These are phyloP conservation scores for Fusarium sp. DNA, from an alignment of 2,329 filamentous ascomycete genomes.

Conservation along the genomic window DNA sequence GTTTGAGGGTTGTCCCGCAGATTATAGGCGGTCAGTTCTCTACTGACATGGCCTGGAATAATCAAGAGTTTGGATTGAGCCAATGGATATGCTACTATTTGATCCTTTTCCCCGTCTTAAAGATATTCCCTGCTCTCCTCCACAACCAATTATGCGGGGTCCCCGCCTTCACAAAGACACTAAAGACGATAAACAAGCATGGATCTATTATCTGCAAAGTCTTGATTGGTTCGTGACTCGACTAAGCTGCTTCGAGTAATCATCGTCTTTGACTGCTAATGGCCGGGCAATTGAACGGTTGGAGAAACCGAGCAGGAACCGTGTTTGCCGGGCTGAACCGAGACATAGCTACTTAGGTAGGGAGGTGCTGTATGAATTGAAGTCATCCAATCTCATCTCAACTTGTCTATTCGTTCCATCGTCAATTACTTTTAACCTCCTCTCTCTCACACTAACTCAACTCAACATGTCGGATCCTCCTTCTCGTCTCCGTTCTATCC, in stretches of 20 bases:
- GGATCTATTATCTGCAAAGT: constrained; percentile 9
- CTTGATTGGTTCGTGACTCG: constrained; percentile 30
- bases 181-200: constrained; percentile 15
- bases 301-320: constrained; percentile 43
- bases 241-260: constrained; percentile 28
- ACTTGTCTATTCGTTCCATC: not conserved
- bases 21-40: not conserved
- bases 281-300: constrained; percentile 27
- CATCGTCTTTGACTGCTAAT: constrained; percentile 6
- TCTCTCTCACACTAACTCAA: constrained; percentile 11
- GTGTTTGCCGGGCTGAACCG: constrained; percentile 46
- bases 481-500: constrained; percentile 69
- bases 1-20: not conserved
- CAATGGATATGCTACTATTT: not conserved
- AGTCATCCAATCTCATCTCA: constrained; percentile 20
- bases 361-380: constrained; percentile 31
- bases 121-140: constrained; percentile 1
- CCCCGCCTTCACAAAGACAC: constrained; percentile 30
- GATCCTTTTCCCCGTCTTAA: not conserved
- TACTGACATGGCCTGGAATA: not conserved
- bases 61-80: too few species aligned
- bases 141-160: constrained; percentile 29
- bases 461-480: constrained; percentile 70
- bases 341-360: constrained; percentile 34
- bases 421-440: not conserved